Conservation (phyloP, 1,139 yeast species). For the Kluyveromyces marxianus region DNA sequence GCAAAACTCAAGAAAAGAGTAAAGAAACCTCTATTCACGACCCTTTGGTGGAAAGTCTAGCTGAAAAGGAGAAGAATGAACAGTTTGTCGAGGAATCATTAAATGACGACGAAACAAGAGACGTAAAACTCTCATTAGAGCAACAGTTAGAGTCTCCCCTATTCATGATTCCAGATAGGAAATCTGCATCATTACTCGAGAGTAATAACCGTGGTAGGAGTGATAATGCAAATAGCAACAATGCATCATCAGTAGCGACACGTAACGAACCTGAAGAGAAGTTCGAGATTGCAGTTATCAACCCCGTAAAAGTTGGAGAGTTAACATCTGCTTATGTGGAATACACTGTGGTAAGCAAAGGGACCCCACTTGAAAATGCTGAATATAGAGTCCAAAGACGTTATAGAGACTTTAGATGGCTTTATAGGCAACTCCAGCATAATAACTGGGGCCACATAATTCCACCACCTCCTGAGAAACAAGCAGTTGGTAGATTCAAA, state of each 20-base stretch:
- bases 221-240: background rate
- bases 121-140: slow-evolving; percentile 12
- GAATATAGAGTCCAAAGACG: slow-evolving; percentile 59
- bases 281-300: slow-evolving; percentile 71
- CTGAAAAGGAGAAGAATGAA: slow-evolving; percentile 14
- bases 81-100: slow-evolving; percentile 22
- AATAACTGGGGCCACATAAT: slow-evolving; percentile 86
- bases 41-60: slow-evolving; percentile 20
- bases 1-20: slow-evolving; percentile 4
- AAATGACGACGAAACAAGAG: background rate
- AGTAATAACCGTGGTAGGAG: too few relatives aligned
- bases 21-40: slow-evolving; percentile 13
- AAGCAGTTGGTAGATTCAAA: slow-evolving; percentile 81
- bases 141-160: slow-evolving; percentile 24
- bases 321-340: slow-evolving; percentile 83
- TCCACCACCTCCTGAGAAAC: slow-evolving; percentile 97
- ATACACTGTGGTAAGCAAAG: slow-evolving; percentile 63
- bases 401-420: slow-evolving; percentile 79
- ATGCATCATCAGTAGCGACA: slow-evolving; percentile 2
- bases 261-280: slow-evolving; percentile 10
- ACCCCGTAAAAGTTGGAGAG: slow-evolving; percentile 89
- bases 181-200: background rate
- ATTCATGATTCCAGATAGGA: slow-evolving; percentile 17
- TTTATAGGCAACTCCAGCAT: slow-evolving; percentile 77
- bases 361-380: slow-evolving; percentile 30